Conservation (phyloP, 345 rosid species). For the Eutrema heterophyllum region DNA sequence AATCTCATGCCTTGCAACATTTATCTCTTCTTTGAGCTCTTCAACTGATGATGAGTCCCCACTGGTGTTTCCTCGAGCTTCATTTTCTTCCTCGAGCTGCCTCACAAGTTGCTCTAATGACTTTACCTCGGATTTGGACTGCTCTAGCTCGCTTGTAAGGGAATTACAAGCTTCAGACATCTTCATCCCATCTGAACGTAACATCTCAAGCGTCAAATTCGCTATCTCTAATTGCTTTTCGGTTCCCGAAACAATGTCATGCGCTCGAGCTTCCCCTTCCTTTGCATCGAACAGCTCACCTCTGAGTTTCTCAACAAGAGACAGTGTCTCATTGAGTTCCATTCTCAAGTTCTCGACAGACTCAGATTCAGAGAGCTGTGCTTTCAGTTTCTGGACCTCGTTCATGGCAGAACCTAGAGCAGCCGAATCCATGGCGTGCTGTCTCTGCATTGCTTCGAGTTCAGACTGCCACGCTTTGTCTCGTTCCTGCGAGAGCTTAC, state of each 20-base stretch:
- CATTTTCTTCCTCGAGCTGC: slow-evolving; percentile 47
- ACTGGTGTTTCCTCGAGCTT: slow-evolving; percentile 28
- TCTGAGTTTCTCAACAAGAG: slow-evolving; percentile 65
- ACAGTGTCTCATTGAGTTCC: slow-evolving; percentile 63
- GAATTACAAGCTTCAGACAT: slow-evolving; percentile 55
- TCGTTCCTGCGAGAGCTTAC: slow-evolving; percentile 77
- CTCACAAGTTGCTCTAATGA: slow-evolving; percentile 63
- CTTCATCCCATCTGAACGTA: slow-evolving; percentile 55
- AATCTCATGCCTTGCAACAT: slow-evolving; percentile 49
- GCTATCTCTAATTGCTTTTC: slow-evolving; percentile 63
- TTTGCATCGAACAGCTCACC: slow-evolving; percentile 54
- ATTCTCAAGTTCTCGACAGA: slow-evolving; percentile 52
- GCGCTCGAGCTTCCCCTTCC: slow-evolving; percentile 74
- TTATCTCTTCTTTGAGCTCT: slow-evolving; percentile 55
- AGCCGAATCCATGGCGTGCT: slow-evolving; percentile 73
- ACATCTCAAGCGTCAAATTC: slow-evolving; percentile 53
- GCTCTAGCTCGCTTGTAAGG: slow-evolving; percentile 59
- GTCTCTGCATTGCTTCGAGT: slow-evolving; percentile 91
- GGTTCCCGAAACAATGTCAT: slow-evolving; percentile 48
- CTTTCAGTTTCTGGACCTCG: slow-evolving; percentile 86
- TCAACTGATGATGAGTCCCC: slow-evolving; percentile 25
- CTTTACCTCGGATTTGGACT: slow-evolving; percentile 49
- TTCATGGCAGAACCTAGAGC: slow-evolving; percentile 75
- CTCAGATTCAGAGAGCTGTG: slow-evolving; percentile 71
- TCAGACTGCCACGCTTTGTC: slow-evolving; percentile 97